Evolutionary conservation across 73 alveolate genomes (phyloP), one percentile per base, ranked within the genome.

Genomic region (Paramecium primaurelia): DNA sequence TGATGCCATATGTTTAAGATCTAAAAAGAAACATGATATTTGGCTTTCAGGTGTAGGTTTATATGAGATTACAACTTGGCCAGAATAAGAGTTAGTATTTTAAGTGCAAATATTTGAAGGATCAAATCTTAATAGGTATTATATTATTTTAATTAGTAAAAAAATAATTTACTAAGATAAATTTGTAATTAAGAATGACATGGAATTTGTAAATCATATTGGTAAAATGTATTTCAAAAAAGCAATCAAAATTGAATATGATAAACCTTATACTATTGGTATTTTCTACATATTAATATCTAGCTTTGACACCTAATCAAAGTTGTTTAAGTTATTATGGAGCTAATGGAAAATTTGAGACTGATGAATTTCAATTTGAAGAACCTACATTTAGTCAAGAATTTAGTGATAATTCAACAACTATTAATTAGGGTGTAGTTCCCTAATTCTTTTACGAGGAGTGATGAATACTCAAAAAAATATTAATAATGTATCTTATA

Each of bases 301-400:
- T 18, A 80, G 91, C 91, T 45, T 26, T 80, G n/a, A 45, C 71
- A 45, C 91, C 91, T 4, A 32, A 34, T 25, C 16, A 80, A 44
- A 80, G 91, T 49, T 80, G 91, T 18, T 80, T 80, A 80, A 80
- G 91, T 47, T 80, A 80, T 80, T 80, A 80, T 45, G 91, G 91
- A 14, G 73, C 91, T 0, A 80, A 80, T 80, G 91, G 91, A 18
- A 80, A 44, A 22, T 42, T 42, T 80, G 91, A 80, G 26, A 80
- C 73, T 45, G 91, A 80, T 22, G 91, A 80, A 14, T 80, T 80
- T 7, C 18, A 26, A 47, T 80, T 80, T 47, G 20, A 20, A 44
- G 91, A 80, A 45, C 71, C 77, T 26, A 26, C 30, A 80, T 80
- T 47, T 14, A 80, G 49, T 8, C n/a, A 80, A 36, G 71, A 80